Evolutionary conservation across 306 rosid species (phyloP).

Genomic region (Clitoria ternatea): DNA sequence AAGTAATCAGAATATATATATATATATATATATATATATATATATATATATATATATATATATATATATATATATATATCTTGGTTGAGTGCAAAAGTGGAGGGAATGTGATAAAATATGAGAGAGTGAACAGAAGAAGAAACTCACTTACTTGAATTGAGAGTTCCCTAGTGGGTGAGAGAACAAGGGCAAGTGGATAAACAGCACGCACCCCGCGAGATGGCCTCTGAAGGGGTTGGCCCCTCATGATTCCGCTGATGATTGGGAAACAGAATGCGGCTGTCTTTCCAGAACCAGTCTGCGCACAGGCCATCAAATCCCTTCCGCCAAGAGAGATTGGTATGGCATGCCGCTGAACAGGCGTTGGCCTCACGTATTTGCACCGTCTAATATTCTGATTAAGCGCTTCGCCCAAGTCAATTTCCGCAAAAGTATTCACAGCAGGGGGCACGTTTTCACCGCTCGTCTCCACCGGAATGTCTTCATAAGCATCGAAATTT

Average conservation of each 20-base stretch:
- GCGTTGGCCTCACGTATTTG: slow-evolving; percentile 84
- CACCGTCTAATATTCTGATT: slow-evolving; percentile 69
- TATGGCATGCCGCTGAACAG: slow-evolving; percentile 83
- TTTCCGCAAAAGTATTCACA: slow-evolving; percentile 83
- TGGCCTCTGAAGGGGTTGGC: slow-evolving; percentile 57
- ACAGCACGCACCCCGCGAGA: slow-evolving; percentile 73
- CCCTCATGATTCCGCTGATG: slow-evolving; percentile 80
- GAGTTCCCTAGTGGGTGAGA: slow-evolving; percentile 90
- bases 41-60: too few species aligned
- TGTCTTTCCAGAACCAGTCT: slow-evolving; percentile 90
- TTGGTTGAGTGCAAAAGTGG: not conserved
- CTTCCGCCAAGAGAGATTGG: slow-evolving; percentile 79
- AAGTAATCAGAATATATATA: too few species aligned
- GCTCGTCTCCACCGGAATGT: slow-evolving; percentile 82
- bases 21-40: too few species aligned
- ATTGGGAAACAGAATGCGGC: slow-evolving; percentile 94
- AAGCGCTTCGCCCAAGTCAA: slow-evolving; percentile 82
- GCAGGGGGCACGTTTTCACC: slow-evolving; percentile 74
- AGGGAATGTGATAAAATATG: not conserved
- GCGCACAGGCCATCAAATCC: slow-evolving; percentile 94
- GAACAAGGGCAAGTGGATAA: slow-evolving; percentile 82
- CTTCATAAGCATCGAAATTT: slow-evolving; percentile 83
- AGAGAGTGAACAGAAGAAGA: not conserved
- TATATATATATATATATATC: not conserved
- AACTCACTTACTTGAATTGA: slow-evolving; percentile 75